Evolutionary conservation across 2,329 filamentous ascomycete species (phyloP), one percentile per base, ranked within the genome.

Genomic region (Penicillium sp.): DNA sequence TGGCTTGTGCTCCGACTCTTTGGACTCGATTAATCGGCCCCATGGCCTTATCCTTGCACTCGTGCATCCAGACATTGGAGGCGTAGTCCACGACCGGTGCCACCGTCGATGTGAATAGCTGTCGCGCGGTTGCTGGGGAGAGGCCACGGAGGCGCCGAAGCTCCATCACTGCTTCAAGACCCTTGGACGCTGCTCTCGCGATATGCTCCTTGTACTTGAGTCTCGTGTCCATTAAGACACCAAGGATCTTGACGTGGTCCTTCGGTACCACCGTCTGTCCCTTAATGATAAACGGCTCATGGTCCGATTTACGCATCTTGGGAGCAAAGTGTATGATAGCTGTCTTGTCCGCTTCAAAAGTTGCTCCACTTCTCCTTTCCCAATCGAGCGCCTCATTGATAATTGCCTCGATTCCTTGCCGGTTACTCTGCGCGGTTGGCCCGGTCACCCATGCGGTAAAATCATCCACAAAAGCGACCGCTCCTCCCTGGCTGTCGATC

Each of bases 281-380:
- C 54, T 66, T 63, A 23, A 66, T 59, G 9, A 37, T 65, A 47
- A 66, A 65, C 14, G 59, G 45, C 50, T 57, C 51, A 44, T 63
- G 39, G 29, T 63, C 61, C 13, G 48, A 56, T 60, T 66, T 66
- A 50, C 59, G 35, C 21, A 47, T 50, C 52, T 65, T 71, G 4
- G 70, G 49, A 23, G 53, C 69, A 55, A 76, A 72, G 62, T 75
- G 64, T 63, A 74, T 72, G 37, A 72, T 68, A 11, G 62, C 61
- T 50, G 67, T 75, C 64, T 75, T 75, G 19, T 69, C 64, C 19
- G 64, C 66, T 56, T 73, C 62, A 60, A 75, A 75, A 10, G 58
- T 65, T 26, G 68, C 69, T 43, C 72, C 66, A 59, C 70, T 73
- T 16, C 62, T 66, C 16, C 51, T 62, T 49, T 67, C 67, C 69